A percentile compares a stretch with the other conserved stretches of the same genome.
These are phyloP conservation scores for Albugo laibachii DNA, from an alignment of 352 stramenopile species.

Conservation along the genomic window DNA sequence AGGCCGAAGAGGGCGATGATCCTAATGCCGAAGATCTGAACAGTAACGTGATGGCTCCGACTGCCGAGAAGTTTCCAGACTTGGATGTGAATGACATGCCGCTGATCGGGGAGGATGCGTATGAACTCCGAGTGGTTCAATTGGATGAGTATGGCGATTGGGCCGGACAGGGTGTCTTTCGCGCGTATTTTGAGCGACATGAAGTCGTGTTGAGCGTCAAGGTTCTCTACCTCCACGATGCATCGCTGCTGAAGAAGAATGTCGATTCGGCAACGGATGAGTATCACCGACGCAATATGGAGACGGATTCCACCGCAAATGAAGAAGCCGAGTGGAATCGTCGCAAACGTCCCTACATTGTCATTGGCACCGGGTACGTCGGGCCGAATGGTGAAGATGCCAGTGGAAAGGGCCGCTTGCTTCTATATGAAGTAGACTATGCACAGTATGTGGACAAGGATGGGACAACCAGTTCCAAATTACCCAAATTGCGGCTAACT, in stretches of 20 bases:
- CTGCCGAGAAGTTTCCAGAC: constrained; percentile 59
- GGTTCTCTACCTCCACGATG: constrained; percentile 75
- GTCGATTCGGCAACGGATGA: constrained; percentile 26
- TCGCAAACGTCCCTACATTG: constrained; percentile 62
- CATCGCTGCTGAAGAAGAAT: constrained; percentile 53
- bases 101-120: constrained; percentile 59
- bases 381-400: constrained; percentile 73
- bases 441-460: constrained; percentile 71
- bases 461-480: constrained; percentile 44
- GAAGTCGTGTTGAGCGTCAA: constrained; percentile 72
- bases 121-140: constrained; percentile 63
- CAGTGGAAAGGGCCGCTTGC: constrained; percentile 52
- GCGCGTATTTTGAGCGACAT: constrained; percentile 65
- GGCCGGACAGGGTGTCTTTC: constrained; percentile 48
- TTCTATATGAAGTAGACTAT: constrained; percentile 79
- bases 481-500: constrained; percentile 58
- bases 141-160: constrained; percentile 68
- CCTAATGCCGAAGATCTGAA: constrained; percentile 20
- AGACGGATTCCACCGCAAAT: neutral
- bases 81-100: constrained; percentile 37
- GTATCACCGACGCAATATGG: neutral
- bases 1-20: constrained; percentile 18
- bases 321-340: constrained; percentile 31
- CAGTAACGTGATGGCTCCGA: constrained; percentile 59
- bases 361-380: constrained; percentile 67